A percentile compares a stretch with the other conserved stretches of the same genome.
These are phyloP conservation scores for Neonectria neomacrospora DNA, from an alignment of 2,329 filamentous ascomycete genomes.

Conservation along the genomic window DNA sequence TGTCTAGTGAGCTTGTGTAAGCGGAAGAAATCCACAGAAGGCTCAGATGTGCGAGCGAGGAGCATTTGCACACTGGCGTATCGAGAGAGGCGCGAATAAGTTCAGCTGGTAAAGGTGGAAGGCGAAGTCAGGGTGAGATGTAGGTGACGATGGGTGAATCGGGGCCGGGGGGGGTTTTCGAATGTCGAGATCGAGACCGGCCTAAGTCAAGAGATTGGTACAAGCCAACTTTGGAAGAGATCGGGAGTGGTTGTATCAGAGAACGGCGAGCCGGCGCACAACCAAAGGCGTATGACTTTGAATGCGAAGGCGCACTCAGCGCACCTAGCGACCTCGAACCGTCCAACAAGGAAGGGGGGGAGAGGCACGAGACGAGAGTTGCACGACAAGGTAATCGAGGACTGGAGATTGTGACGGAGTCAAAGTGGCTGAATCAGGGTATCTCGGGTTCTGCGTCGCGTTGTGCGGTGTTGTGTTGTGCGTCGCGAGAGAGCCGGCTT, in stretches of 20 bases:
- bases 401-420: conserved; percentile 5
- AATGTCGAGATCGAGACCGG: conserved; percentile 30
- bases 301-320: conserved; percentile 9
- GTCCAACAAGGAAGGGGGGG: conserved; percentile 6
- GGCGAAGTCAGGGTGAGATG: conserved; percentile 23
- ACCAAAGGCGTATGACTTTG: conserved; percentile 18
- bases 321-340: conserved; percentile 20
- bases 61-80: conserved; percentile 33
- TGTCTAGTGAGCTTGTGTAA: conserved; percentile 39
- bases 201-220: conserved; percentile 27
- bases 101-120: conserved; percentile 15
- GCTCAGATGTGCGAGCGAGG: conserved; percentile 24
- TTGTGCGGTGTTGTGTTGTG: conserved; percentile 30
- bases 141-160: conserved; percentile 35
- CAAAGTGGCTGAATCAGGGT: conserved; percentile 10
- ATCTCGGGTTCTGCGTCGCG: conserved; percentile 17
- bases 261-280: conserved; percentile 22
- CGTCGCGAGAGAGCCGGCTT: conserved; percentile 18
- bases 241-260: conserved; percentile 40
- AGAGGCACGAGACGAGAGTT: conserved; percentile 18
- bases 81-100: conserved; percentile 24
- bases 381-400: conserved; percentile 15
- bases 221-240: conserved; percentile 18
- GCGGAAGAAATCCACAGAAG: conserved; percentile 24
- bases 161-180: conserved; percentile 30